Percentiles rank a stretch among this genome's conserved stretches.
These are phyloP conservation scores for Phoenix roebelenii DNA, from an alignment of 176 grass and related monocot species.

Conservation along the genomic window DNA sequence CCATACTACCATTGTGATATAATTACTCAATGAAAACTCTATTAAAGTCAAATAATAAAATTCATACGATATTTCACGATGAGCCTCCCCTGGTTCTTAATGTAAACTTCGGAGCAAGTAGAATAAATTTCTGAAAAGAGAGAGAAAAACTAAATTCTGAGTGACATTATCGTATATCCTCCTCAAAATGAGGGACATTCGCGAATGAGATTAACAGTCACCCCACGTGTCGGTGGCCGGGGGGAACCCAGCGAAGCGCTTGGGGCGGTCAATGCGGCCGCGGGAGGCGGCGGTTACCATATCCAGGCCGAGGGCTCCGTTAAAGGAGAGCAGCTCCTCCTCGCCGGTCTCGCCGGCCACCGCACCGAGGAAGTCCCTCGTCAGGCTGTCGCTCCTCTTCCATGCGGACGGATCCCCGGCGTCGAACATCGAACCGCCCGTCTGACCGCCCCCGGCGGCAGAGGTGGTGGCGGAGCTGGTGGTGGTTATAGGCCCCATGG, in stretches of 20 bases:
- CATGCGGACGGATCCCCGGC: conserved; percentile 28
- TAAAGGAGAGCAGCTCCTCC: conserved; percentile 27
- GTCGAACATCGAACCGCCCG: conserved; percentile 22
- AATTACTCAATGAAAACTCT: too few relatives aligned
- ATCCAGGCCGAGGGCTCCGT: conserved; percentile 11
- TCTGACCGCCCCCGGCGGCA: background rate
- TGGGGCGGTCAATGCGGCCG: background rate
- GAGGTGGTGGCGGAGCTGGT: background rate
- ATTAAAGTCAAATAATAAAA: too few relatives aligned
- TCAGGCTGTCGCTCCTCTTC: conserved; percentile 30
- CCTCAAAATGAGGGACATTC: too few relatives aligned
- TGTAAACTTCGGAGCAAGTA: too few relatives aligned
- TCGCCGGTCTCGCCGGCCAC: conserved; percentile 1
- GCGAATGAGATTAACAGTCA: conserved; percentile 4
- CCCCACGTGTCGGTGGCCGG: conserved; percentile 36
- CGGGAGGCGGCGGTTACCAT: conserved; percentile 1
- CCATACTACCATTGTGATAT: too few relatives aligned
- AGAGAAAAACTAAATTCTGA: too few relatives aligned
- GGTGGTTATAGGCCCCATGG: conserved; percentile 13
- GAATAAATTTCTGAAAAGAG: too few relatives aligned
- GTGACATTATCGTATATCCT: too few relatives aligned
- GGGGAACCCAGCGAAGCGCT: conserved; percentile 18
- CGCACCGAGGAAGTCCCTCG: conserved; percentile 77
- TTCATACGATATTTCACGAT: too few relatives aligned
- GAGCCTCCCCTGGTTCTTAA: too few relatives aligned